A percentile compares a stretch with the other conserved stretches of the same genome.
phyloP scores from a whole-genome alignment of 129 eudicot species.

The Helichrysum umbraculigerum region DNA sequence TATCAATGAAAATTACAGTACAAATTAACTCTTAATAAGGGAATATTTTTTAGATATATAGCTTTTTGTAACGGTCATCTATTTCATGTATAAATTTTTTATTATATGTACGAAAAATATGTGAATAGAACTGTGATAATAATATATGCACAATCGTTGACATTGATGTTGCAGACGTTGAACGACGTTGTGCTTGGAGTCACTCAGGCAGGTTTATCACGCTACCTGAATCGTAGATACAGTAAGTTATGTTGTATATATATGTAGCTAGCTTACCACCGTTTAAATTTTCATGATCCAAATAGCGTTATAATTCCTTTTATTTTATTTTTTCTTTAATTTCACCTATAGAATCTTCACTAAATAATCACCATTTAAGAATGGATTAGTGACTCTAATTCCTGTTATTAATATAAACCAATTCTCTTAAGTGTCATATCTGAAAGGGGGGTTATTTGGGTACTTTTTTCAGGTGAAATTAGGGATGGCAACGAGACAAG shows the following conservation, averaged over 20 bases:
- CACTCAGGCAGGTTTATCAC: constrained; percentile 51
- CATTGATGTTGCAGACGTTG: constrained; percentile 34
- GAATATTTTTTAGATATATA: neutral
- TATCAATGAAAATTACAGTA: neutral
- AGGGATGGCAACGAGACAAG: neutral
- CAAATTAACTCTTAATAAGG: neutral
- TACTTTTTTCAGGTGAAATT: constrained; percentile 31
- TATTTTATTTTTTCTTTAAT: too few relatives aligned
- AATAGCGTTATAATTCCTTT: neutral
- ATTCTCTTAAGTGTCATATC: neutral
- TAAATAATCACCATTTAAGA: too few relatives aligned
- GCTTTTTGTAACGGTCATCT: neutral
- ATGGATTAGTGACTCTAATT: neutral
- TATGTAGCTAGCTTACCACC: neutral
- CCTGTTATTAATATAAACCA: neutral
- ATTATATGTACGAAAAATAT: neutral
- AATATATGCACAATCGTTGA: neutral
- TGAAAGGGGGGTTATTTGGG: neutral
- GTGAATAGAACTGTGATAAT: neutral
- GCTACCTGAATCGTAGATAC: constrained; percentile 44
- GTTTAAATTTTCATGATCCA: neutral
- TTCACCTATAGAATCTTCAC: too few relatives aligned
- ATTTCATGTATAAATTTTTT: neutral
- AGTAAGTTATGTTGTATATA: constrained; percentile 32
- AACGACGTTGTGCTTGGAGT: constrained; percentile 57